These are phyloP conservation scores for Linnemannia schmuckeri DNA, from an alignment of 192 early-diverging fungal genomes.

Conservation along the genomic window DNA sequence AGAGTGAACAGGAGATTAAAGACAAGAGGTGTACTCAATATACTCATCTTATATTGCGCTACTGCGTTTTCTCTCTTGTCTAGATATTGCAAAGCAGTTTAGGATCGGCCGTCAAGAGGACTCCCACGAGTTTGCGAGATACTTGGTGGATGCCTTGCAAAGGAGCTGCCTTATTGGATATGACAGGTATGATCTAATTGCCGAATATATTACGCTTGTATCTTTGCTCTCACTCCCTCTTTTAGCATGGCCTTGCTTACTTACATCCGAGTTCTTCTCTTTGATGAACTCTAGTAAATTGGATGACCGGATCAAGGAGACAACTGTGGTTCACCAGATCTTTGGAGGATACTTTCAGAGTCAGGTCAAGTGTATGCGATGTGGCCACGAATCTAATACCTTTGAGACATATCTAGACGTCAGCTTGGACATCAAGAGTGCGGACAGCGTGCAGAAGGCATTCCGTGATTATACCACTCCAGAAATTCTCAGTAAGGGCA, in stretches of 20 bases:
- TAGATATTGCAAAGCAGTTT: constrained; percentile 82
- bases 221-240: constrained; percentile 67
- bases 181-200: constrained; percentile 21
- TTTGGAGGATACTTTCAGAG: constrained; percentile 89
- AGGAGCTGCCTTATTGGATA: constrained; percentile 43
- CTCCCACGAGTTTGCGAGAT: constrained; percentile 88
- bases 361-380: constrained; percentile 80
- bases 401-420: constrained; percentile 84
- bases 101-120: constrained; percentile 88
- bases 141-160: constrained; percentile 42
- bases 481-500: constrained; percentile 75
- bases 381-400: constrained; percentile 81
- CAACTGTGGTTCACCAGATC: constrained; percentile 80
- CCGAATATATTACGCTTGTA: neutral
- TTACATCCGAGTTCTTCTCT: neutral
- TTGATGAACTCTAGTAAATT: constrained; percentile 60
- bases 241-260: constrained; percentile 28
- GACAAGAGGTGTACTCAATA: neutral
- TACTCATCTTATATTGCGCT: neutral
- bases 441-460: constrained; percentile 73
- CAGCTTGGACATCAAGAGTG: constrained; percentile 80
- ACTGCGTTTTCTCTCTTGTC: neutral
- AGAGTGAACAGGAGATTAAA: neutral
- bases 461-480: constrained; percentile 79
- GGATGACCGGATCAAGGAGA: constrained; percentile 79